These are phyloP conservation scores for Fusarium subtropicale DNA, from an alignment of 2,329 filamentous ascomycete genomes.

Conservation along the genomic window DNA sequence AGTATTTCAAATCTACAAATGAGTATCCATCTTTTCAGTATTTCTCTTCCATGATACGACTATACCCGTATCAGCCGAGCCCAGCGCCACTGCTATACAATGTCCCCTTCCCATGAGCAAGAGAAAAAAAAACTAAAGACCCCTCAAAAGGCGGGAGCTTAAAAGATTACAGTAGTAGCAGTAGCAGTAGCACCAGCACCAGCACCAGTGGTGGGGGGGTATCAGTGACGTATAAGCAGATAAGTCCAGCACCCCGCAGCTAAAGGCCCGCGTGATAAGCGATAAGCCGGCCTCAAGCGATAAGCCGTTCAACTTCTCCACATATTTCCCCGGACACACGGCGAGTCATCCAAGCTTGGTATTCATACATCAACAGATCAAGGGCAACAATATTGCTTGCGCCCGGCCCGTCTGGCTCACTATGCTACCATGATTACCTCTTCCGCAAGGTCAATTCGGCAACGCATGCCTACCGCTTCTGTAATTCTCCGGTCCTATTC, in stretches of 20 bases:
- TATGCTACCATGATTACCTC: slow-evolving; percentile 44
- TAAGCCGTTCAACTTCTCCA: slow-evolving; percentile 19
- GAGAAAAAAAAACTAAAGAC: background rate
- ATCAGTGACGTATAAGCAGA: slow-evolving; percentile 38
- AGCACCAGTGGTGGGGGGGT: slow-evolving; percentile 23
- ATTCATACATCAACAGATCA: background rate
- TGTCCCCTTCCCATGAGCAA: background rate
- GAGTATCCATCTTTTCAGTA: background rate
- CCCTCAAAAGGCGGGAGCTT: background rate
- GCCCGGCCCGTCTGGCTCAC: background rate
- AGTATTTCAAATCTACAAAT: background rate
- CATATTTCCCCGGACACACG: slow-evolving; percentile 18
- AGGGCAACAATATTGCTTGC: background rate
- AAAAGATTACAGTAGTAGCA: background rate
- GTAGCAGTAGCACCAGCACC: no score
- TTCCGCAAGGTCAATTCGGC: slow-evolving; percentile 41
- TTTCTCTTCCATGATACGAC: background rate
- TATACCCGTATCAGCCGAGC: background rate
- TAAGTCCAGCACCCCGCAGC: slow-evolving; percentile 30
- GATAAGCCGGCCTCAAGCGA: slow-evolving; percentile 40
- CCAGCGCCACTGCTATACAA: background rate
- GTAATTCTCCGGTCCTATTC: slow-evolving; percentile 15
- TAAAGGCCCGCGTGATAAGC: slow-evolving; percentile 28
- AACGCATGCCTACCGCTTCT: slow-evolving; percentile 31
- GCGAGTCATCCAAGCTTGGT: slow-evolving; percentile 27